Evolutionary conservation across 1,284 basidiomycete genomes (phyloP).

Genomic region (Puccinia sorghi): DNA sequence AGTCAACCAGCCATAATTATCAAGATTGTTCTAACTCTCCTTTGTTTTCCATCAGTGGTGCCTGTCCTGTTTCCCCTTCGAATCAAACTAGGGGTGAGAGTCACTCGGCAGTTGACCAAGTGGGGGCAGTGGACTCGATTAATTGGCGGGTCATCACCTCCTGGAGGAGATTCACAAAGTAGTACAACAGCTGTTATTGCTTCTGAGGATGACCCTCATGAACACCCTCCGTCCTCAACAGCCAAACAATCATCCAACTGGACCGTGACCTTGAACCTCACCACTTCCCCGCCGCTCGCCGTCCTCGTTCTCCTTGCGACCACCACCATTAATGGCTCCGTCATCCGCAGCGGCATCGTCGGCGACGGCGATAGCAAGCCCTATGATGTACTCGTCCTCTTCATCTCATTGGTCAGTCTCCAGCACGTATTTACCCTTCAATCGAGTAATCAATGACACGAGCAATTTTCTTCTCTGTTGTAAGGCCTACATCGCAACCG

Average conservation of each 20-base stretch:
- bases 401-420: slow-evolving; percentile 68
- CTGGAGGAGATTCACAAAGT: no score
- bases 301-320: slow-evolving; percentile 76
- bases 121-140: slow-evolving; percentile 7
- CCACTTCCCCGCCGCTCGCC: slow-evolving; percentile 67
- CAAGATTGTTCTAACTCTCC: neutral
- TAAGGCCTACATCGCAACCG: slow-evolving; percentile 84
- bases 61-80: slow-evolving; percentile 34
- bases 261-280: slow-evolving; percentile 23
- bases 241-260: neutral
- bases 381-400: slow-evolving; percentile 88
- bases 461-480: neutral
- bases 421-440: neutral
- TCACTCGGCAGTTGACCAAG: slow-evolving; percentile 7
- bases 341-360: slow-evolving; percentile 68
- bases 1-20: neutral
- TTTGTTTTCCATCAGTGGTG: slow-evolving; percentile 23
- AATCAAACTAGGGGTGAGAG: neutral
- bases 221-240: neutral
- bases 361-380: slow-evolving; percentile 73
- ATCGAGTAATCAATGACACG: neutral
- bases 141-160: neutral
- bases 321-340: slow-evolving; percentile 69
- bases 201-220: no score
- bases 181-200: no score